phyloP scores from a whole-genome alignment of 108 stramenopile genomes.

The Cyclostephanos invisitatus region DNA sequence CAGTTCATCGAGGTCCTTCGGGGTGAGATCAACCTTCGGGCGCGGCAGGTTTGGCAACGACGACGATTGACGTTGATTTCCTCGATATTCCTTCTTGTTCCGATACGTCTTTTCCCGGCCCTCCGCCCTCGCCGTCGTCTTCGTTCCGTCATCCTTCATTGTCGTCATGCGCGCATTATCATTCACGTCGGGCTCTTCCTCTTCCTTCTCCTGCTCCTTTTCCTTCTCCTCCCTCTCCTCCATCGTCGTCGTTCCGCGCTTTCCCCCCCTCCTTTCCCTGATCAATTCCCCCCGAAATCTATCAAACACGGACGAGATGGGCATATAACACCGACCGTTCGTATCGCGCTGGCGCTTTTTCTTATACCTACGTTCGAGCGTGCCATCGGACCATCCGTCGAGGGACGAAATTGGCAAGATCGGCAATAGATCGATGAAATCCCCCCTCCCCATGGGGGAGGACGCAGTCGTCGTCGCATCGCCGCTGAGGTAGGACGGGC shows the following conservation, averaged over 20 bases:
- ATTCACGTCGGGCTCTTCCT: constrained; percentile 6
- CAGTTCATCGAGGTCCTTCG: constrained; percentile 45
- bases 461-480: neutral
- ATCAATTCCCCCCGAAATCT: constrained; percentile 59
- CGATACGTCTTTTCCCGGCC: no score
- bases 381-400: constrained; percentile 32
- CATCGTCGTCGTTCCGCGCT: neutral
- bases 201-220: constrained; percentile 9
- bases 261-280: constrained; percentile 18
- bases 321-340: constrained; percentile 50
- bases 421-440: constrained; percentile 37
- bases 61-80: neutral
- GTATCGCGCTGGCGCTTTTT: constrained; percentile 50
- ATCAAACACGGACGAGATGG: constrained; percentile 69
- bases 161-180: neutral
- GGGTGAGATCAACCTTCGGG: constrained; percentile 24
- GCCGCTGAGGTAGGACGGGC: constrained; percentile 23
- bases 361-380: constrained; percentile 50
- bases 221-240: constrained; percentile 3
- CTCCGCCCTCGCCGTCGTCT: no score
- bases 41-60: constrained; percentile 21
- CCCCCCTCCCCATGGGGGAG: constrained; percentile 15
- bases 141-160: neutral
- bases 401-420: constrained; percentile 29
- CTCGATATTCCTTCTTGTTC: neutral